Base-by-base conservation (phyloP, 129 eudicot genomes). In the Tanacetum coccineum region DNA sequence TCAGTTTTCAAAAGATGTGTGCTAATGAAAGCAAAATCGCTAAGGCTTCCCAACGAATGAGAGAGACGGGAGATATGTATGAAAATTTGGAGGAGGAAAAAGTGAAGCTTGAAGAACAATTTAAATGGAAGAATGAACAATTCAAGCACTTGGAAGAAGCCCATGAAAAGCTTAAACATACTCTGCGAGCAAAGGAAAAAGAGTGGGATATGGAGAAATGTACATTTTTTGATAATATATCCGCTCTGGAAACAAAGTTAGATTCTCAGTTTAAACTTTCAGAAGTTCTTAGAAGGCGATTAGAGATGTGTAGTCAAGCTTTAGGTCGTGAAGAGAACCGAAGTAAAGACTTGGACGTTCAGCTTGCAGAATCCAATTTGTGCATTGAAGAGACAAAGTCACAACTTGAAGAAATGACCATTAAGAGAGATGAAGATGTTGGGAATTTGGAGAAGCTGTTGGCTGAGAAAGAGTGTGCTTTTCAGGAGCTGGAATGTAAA, bases 101-200 rank as follows among this genome's bases (percentile, higher is more conserved):
- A 13, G 71, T 36, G 61, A 84, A 79, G 68, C 66, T 83, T 47
- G 91, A 86, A 76, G 91, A 81, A 48, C 80, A 84, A 70, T 83
- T 88, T 15, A 93, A 88, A 75, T 84, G 95, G 92, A 93, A 86
- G 78, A 85, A 68, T 21, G 98, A 93, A 73, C 92, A 79, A 26
- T 92, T 92, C 60, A 47, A 57, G 47, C 90, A 88, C 76, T 75
- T 89, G 15, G 82, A 86, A 79, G 90, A 93, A 68, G 96, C 96
- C 53, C 86, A 93, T 69, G 74, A 86, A 62, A 86, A 83, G 78
- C 82, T 86, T 57, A 71, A 48, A 40, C 46, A 73, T 51, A 75
- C 80, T 46, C 74, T 84, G 6, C 72, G 21, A 12, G 42, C 8
- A 50, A 80, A 75, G 70, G 81, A 73, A 73, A 80, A 74, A 39